Evolutionary conservation across 208 protist genomes (phyloP).

Genomic region (Leishmania arabica): DNA sequence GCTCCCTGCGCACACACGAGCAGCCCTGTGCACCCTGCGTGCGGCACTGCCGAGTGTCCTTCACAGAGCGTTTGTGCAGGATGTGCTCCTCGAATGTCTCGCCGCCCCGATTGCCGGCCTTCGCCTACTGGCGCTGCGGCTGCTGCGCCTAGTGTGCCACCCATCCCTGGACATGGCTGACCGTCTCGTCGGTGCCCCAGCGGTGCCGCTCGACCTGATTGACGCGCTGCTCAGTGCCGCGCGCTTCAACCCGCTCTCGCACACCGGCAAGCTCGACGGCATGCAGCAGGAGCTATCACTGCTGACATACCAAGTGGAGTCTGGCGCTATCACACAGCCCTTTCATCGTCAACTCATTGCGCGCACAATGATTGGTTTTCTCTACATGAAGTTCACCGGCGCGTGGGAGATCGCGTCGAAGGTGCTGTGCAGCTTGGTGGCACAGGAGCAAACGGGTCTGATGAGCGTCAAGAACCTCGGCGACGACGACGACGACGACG

Average conservation of each 20-base stretch:
- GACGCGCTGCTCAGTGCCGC: conserved; percentile 54
- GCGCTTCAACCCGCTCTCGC: conserved; percentile 71
- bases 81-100: conserved; percentile 75
- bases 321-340: conserved; percentile 51
- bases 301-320: conserved; percentile 60
- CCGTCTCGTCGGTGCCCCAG: conserved; percentile 23
- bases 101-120: conserved; percentile 61
- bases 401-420: conserved; percentile 69
- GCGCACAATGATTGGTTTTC: conserved; percentile 75
- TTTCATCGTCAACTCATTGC: conserved; percentile 67
- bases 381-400: conserved; percentile 81
- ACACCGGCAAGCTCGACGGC: conserved; percentile 67
- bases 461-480: background rate
- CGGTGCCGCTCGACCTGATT: conserved; percentile 23
- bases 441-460: conserved; percentile 49
- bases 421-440: conserved; percentile 63
- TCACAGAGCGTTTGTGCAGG: conserved; percentile 54
- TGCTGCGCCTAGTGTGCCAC: conserved; percentile 69
- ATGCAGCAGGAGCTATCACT: conserved; percentile 63
- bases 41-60: conserved; percentile 32
- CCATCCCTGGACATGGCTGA: conserved; percentile 20
- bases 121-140: conserved; percentile 65
- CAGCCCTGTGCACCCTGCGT: conserved; percentile 43
- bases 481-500: background rate
- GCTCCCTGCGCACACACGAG: conserved; percentile 17